These are phyloP conservation scores for Periconia sp. DNA, from an alignment of 2,329 filamentous ascomycete species.

Conservation along the genomic window DNA sequence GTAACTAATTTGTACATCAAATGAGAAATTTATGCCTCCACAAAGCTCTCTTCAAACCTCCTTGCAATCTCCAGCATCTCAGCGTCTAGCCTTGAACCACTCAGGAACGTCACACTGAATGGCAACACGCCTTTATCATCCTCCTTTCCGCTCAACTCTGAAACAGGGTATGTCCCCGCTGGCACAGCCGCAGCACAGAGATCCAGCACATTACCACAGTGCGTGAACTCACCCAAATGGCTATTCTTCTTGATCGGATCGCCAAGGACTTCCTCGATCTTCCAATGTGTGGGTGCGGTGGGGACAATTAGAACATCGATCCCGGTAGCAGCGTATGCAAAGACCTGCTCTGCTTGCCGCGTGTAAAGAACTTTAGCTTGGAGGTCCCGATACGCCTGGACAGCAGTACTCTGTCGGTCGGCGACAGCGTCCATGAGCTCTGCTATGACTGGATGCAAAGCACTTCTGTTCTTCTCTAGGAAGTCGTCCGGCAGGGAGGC, in stretches of 20 bases:
- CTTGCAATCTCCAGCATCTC: constrained; percentile 49
- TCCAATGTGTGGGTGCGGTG: constrained; percentile 57
- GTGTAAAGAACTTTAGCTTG: constrained; percentile 41
- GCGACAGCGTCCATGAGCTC: constrained; percentile 46
- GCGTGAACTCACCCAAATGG: constrained; percentile 56
- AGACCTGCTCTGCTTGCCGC: constrained; percentile 36
- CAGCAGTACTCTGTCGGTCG: constrained; percentile 33
- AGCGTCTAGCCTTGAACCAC: constrained; percentile 46
- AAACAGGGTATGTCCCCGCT: constrained; percentile 49
- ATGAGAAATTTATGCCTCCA: too few relatives aligned
- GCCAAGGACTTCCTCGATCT: constrained; percentile 56
- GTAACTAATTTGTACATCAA: too few relatives aligned
- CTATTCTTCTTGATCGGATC: constrained; percentile 63
- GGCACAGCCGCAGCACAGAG: constrained; percentile 55
- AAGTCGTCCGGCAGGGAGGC: constrained; percentile 45
- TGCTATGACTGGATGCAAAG: constrained; percentile 58
- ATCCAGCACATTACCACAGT: constrained; percentile 67
- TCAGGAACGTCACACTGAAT: constrained; percentile 50
- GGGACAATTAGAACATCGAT: constrained; percentile 57
- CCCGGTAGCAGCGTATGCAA: constrained; percentile 30
- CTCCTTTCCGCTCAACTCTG: constrained; percentile 33
- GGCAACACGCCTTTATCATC: constrained; percentile 39
- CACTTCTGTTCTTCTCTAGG: constrained; percentile 36
- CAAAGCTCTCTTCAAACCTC: constrained; percentile 25
- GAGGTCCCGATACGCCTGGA: constrained; percentile 40